Evolutionary conservation across 139 green algal species (phyloP).

Genomic region (Auxenochlorella pyrenoidosa): DNA sequence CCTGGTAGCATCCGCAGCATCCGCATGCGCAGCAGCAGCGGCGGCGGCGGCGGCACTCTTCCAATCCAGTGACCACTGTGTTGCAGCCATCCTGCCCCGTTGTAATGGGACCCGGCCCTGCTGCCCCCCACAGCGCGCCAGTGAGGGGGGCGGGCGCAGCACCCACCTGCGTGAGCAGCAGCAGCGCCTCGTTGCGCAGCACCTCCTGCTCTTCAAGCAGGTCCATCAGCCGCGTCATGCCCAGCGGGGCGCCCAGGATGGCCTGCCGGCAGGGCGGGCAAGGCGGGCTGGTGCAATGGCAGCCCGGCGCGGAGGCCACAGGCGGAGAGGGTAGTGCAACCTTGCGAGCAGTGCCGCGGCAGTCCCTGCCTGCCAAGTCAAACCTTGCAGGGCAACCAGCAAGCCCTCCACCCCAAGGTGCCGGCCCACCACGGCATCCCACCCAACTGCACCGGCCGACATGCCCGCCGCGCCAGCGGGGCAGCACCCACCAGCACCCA

Average conservation of each 20-base stretch:
- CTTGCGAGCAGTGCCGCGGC: background rate
- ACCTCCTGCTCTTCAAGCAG: constrained; percentile 84
- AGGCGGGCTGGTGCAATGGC: background rate
- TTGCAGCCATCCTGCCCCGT: too few species aligned
- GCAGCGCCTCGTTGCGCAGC: constrained; percentile 85
- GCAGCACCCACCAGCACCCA: background rate
- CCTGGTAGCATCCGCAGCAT: too few species aligned
- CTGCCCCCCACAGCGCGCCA: background rate
- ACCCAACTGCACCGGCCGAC: too few species aligned
- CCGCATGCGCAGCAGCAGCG: too few species aligned
- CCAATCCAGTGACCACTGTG: too few species aligned
- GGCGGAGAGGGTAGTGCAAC: background rate
- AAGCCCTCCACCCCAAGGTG: too few species aligned
- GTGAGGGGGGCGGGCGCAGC: background rate
- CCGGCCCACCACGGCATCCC: too few species aligned
- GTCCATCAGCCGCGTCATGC: constrained; percentile 86
- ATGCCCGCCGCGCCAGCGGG: too few species aligned
- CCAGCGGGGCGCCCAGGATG: constrained; percentile 79
- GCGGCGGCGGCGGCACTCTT: too few species aligned
- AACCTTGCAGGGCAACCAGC: too few species aligned
- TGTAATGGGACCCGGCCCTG: background rate
- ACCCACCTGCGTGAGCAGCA: constrained; percentile 40
- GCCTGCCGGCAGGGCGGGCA: constrained; percentile 44
- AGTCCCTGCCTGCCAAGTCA: background rate
- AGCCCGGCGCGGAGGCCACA: background rate